phyloP scores from a whole-genome alignment of 192 early-diverging fungal genomes.

The Coemansia sp. region DNA sequence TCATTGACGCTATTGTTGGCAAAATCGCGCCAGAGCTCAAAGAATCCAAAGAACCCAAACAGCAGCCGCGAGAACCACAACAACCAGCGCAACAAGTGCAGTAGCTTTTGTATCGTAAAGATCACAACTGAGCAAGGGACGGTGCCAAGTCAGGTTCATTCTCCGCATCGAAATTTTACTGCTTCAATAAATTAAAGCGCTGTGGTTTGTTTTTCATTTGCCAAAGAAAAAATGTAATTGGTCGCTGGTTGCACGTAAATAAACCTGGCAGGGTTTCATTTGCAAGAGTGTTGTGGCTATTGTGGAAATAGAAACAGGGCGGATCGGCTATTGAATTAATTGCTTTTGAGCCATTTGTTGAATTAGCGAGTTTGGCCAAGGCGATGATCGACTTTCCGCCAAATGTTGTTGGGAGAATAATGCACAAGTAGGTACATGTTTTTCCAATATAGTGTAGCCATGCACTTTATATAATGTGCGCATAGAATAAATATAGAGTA shows the following conservation, averaged over 20 bases:
- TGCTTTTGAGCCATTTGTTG: background rate
- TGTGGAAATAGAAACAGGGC: too few relatives aligned
- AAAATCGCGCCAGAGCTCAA: slow-evolving; percentile 53
- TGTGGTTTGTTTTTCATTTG: background rate
- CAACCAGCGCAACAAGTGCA: background rate
- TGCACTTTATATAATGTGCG: background rate
- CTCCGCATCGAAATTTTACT: background rate
- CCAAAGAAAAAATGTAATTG: background rate
- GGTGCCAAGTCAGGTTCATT: background rate
- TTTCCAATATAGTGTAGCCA: slow-evolving; percentile 1
- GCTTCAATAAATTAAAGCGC: background rate
- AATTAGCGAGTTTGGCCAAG: background rate
- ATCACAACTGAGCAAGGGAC: background rate
- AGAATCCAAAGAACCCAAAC: slow-evolving; percentile 7
- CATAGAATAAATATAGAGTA: slow-evolving; percentile 7
- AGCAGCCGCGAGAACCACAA: slow-evolving; percentile 8
- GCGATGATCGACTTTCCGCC: background rate
- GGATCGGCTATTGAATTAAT: background rate
- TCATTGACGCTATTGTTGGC: slow-evolving; percentile 45
- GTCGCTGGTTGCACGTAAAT: background rate
- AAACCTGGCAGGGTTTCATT: background rate
- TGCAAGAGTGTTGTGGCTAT: too few relatives aligned
- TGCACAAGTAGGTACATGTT: background rate
- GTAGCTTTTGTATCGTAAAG: background rate
- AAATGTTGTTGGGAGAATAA: background rate